These are phyloP conservation scores for Suillus subalutaceus DNA, from an alignment of 768 basidiomycete genomes.

Conservation along the genomic window DNA sequence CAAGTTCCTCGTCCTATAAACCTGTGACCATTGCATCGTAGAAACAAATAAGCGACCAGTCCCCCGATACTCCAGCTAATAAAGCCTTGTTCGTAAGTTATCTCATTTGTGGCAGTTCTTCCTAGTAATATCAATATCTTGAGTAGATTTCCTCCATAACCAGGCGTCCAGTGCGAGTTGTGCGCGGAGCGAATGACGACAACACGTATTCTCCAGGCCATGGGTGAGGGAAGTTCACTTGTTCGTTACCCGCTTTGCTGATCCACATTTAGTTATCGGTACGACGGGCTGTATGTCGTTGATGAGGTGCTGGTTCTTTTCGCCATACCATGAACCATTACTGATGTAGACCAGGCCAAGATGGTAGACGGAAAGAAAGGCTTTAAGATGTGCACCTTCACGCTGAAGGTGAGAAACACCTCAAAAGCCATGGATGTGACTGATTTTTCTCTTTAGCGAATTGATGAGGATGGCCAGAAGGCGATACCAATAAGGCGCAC, in stretches of 20 bases:
- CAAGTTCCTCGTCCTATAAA: neutral
- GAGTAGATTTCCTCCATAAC: slow-evolving; percentile 33
- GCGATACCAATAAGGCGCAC: slow-evolving; percentile 25
- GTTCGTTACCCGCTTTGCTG: neutral
- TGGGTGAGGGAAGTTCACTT: slow-evolving; percentile 23
- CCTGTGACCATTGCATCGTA: slow-evolving; percentile 13
- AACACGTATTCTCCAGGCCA: slow-evolving; percentile 22
- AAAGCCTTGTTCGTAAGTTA: slow-evolving; percentile 22
- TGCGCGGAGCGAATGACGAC: slow-evolving; percentile 32
- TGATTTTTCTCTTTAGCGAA: slow-evolving; percentile 25
- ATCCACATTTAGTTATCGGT: slow-evolving; percentile 26
- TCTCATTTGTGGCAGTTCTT: neutral
- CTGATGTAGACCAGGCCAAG: slow-evolving; percentile 20
- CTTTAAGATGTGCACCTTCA: slow-evolving; percentile 33
- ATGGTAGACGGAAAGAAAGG: slow-evolving; percentile 23
- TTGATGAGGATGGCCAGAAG: slow-evolving; percentile 23
- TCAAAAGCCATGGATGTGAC: neutral
- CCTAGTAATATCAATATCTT: slow-evolving; percentile 1
- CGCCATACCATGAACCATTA: slow-evolving; percentile 3
- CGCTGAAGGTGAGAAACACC: slow-evolving; percentile 24
- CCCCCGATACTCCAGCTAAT: slow-evolving; percentile 25
- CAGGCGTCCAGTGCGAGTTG: slow-evolving; percentile 38
- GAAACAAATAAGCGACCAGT: slow-evolving; percentile 28
- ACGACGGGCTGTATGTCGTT: slow-evolving; percentile 36
- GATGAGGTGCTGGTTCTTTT: slow-evolving; percentile 17